phyloP scores from a whole-genome alignment of 306 rosid genomes.

The Acacia melanoxylon region DNA sequence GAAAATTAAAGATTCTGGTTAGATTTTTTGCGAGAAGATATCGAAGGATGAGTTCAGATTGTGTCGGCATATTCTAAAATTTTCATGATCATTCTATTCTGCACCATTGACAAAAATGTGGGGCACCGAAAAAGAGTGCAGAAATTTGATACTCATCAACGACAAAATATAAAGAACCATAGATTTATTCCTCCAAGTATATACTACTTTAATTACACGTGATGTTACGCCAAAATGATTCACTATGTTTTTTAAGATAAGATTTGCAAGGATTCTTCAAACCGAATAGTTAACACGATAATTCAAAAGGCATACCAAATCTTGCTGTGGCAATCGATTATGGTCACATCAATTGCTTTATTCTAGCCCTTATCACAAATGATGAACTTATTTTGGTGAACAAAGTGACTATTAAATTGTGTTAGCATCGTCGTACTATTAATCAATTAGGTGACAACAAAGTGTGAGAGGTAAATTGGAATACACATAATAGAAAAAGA shows the following conservation, averaged over 20 bases:
- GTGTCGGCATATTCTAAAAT: background rate
- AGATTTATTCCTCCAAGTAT: background rate
- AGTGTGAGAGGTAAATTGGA: background rate
- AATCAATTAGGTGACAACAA: background rate
- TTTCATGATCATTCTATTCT: background rate
- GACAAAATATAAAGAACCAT: background rate
- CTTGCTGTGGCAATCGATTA: background rate
- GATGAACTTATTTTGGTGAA: background rate
- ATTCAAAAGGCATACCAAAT: background rate
- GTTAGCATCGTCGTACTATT: background rate
- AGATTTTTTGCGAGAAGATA: background rate
- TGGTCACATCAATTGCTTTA: background rate
- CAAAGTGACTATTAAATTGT: background rate
- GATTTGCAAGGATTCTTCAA: conserved; percentile 6
- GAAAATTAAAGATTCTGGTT: background rate
- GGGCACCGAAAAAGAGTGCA: background rate
- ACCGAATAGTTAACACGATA: background rate
- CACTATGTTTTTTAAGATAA: background rate
- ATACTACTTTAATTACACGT: background rate
- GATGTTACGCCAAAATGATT: background rate
- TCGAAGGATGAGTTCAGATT: background rate
- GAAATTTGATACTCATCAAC: background rate
- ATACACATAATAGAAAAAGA: background rate
- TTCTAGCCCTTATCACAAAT: background rate
- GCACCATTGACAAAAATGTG: background rate